Conservation (phyloP, 2,329 filamentous ascomycete genomes). For the Metarhizium rileyi region DNA sequence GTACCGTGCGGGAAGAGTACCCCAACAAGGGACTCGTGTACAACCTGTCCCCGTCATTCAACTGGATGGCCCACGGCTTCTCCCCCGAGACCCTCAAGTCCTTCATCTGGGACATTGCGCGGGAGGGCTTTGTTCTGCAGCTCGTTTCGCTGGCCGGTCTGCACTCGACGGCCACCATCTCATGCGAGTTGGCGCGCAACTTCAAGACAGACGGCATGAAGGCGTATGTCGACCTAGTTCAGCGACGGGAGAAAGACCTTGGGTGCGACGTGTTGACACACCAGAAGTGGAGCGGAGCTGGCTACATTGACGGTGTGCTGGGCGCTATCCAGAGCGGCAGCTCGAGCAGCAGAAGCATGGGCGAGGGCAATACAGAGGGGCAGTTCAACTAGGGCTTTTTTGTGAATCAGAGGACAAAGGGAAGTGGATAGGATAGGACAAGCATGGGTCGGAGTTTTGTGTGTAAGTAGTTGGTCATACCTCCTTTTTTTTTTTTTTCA, state of each 20-base stretch:
- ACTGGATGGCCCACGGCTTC: constrained; percentile 97
- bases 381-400: constrained; percentile 37
- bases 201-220: constrained; percentile 94
- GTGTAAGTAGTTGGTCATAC: not conserved
- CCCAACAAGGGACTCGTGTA: constrained; percentile 89
- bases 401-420: not conserved
- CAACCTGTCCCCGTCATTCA: constrained; percentile 93
- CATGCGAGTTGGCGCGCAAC: constrained; percentile 63
- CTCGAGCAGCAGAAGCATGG: constrained; percentile 86
- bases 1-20: constrained; percentile 57
- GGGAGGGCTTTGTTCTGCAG: constrained; percentile 69
- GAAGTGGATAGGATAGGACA: not conserved
- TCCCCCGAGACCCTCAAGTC: constrained; percentile 69
- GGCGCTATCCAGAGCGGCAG: constrained; percentile 87
- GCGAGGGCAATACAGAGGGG: constrained; percentile 82
- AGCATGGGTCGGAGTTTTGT: constrained; percentile 5
- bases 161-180: constrained; percentile 55
- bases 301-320: constrained; percentile 78
- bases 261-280: constrained; percentile 90
- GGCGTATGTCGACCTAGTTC: constrained; percentile 91
- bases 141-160: constrained; percentile 57
- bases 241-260: constrained; percentile 80
- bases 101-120: constrained; percentile 94
- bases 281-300: constrained; percentile 69
- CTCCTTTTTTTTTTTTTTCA: not conserved